Base-by-base conservation (phyloP, 176 grass and related monocot genomes). In the Bothriochloa decipiens region DNA sequence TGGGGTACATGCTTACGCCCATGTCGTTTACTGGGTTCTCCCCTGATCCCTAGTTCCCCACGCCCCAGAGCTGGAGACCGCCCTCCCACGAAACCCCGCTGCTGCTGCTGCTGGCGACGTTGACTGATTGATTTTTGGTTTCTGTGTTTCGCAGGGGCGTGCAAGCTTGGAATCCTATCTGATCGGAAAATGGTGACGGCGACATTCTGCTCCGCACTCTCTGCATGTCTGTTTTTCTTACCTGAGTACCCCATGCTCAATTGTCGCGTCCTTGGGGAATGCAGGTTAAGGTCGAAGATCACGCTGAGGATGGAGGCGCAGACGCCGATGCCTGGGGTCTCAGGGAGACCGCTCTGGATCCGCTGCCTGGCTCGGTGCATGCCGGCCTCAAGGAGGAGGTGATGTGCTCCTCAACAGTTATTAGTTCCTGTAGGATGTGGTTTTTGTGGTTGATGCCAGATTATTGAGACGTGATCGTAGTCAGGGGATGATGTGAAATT, bases 261-360 rank as follows among this genome's bases (percentile, higher is more conserved):
- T 57, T 2, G n/a, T n/a, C 40, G 68, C 0, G 14, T 65, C 63
- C 2, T 65, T 66, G 39, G 72, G 40, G 61, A 62, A 81, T 66
- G 36, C 62, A 97, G 95, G 95, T 97, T 57, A 95, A 97, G 77
- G 13, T 86, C 49, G 92, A 97, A 95, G 86, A 92, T 60, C 58
- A 39, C 8, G 52, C 17, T 0, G 92, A 93, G 68, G 60, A 67
- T 42, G 71, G 71, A 12, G 52, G 23, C 5, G n/a, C 62, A 13
- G 28, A 76, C 11, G 46, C 57, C 25, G 52, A 35, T 20, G 27
- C 7, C 0, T 7, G 60, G 47, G 3, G 16, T 18, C 27, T 6
- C n/a, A 9, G 22, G n/a, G n/a, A 68, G 60, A 60, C 29, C 25
- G 75, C 37, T 1, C 5, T 45, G 66, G 68, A 76, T 82, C 79